A percentile compares a stretch with the other conserved stretches of the same genome.
These are phyloP conservation scores for Malassezia arunalokei DNA, from an alignment of 1,284 basidiomycete genomes.

Conservation along the genomic window DNA sequence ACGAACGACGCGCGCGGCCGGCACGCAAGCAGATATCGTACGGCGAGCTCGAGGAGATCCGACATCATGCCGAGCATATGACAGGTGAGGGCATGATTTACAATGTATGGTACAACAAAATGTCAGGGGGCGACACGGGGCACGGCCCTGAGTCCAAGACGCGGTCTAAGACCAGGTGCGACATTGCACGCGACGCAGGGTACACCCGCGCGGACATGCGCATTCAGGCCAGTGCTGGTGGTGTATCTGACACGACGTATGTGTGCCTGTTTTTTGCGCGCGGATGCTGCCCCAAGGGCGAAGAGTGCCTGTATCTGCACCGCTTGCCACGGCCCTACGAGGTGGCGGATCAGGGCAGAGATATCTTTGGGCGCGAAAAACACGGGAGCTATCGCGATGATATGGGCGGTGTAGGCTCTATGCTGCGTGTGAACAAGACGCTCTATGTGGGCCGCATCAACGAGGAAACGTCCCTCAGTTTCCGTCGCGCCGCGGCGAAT, in stretches of 20 bases:
- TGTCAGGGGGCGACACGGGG: slow-evolving; percentile 55
- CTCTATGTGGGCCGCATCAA: slow-evolving; percentile 80
- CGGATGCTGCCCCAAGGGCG: slow-evolving; percentile 92
- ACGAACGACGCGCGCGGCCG: slow-evolving; percentile 17
- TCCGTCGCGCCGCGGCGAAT: slow-evolving; percentile 18
- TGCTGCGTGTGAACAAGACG: slow-evolving; percentile 83
- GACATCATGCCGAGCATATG: slow-evolving; percentile 26
- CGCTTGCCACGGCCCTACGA: slow-evolving; percentile 55
- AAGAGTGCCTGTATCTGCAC: slow-evolving; percentile 92
- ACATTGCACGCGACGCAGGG: slow-evolving; percentile 75
- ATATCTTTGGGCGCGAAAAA: slow-evolving; percentile 94
- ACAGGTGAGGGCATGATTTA: slow-evolving; percentile 32
- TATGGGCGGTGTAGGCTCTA: slow-evolving; percentile 97
- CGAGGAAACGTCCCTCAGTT: slow-evolving; percentile 29
- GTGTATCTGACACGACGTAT: slow-evolving; percentile 62
- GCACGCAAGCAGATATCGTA: slow-evolving; percentile 38
- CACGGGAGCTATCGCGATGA: slow-evolving; percentile 95
- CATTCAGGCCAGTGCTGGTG: slow-evolving; percentile 1
- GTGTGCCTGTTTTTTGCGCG: slow-evolving; percentile 89
- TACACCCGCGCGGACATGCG: slow-evolving; percentile 54
- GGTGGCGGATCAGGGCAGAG: slow-evolving; percentile 78
- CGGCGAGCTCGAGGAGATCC: slow-evolving; percentile 34
- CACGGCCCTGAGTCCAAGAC: slow-evolving; percentile 57
- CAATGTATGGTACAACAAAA: slow-evolving; percentile 99
- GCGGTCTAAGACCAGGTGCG: slow-evolving; percentile 79